These are phyloP conservation scores for Mycena polygramma DNA, from an alignment of 768 basidiomycete genomes.

Conservation along the genomic window DNA sequence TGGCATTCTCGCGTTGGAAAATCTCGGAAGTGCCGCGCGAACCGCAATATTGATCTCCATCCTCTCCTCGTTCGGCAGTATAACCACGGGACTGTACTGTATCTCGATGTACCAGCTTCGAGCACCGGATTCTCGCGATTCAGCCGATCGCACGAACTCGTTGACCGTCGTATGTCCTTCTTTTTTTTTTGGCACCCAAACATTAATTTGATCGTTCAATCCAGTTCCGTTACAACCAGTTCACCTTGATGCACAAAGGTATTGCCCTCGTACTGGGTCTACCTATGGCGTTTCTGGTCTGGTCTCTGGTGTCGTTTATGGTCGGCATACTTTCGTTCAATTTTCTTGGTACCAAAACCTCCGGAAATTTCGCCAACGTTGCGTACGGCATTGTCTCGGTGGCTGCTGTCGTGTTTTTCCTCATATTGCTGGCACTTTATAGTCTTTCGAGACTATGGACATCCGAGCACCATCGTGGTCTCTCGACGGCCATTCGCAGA, in stretches of 20 bases:
- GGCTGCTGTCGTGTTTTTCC: slow-evolving; percentile 8
- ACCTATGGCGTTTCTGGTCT: slow-evolving; percentile 29
- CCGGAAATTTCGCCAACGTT: background rate
- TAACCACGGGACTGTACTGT: slow-evolving; percentile 26
- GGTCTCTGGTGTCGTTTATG: slow-evolving; percentile 23
- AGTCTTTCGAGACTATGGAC: slow-evolving; percentile 22
- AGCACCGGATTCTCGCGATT: slow-evolving; percentile 12
- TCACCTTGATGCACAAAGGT: slow-evolving; percentile 19
- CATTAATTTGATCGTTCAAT: background rate
- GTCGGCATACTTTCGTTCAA: slow-evolving; percentile 25
- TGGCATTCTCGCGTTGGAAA: slow-evolving; percentile 23
- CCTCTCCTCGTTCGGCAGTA: slow-evolving; percentile 14
- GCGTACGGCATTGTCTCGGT: slow-evolving; percentile 25
- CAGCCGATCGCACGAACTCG: slow-evolving; percentile 10
- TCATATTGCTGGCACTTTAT: slow-evolving; percentile 11
- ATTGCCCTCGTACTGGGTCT: slow-evolving; percentile 20
- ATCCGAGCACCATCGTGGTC: background rate
- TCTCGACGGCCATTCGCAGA: too few relatives aligned
- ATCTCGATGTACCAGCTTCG: slow-evolving; percentile 27
- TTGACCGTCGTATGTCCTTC: background rate
- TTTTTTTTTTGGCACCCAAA: background rate
- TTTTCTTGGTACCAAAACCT: slow-evolving; percentile 17
- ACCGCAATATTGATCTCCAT: slow-evolving; percentile 30
- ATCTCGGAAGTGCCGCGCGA: slow-evolving; percentile 16
- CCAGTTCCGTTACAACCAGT: slow-evolving; percentile 23